Base-by-base conservation (phyloP, 139 green algal species). In the Chlorella sp. region DNA sequence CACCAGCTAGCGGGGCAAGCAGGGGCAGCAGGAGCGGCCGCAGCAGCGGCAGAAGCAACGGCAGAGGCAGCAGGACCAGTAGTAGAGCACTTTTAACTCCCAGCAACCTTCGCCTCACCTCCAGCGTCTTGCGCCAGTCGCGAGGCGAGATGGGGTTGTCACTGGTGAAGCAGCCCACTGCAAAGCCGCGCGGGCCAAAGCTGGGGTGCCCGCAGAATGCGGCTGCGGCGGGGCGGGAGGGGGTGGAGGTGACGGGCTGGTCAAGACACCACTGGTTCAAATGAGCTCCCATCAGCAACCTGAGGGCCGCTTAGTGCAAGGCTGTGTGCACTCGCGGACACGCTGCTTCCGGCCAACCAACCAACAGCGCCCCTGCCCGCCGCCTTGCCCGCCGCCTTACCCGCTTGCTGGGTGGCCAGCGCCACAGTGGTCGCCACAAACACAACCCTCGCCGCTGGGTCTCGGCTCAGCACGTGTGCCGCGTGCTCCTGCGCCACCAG, bases 341-440 rank as follows among this genome's bases (percentile, higher is more conserved):
- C n/a, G n/a, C n/a, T n/a, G n/a, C n/a, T n/a, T n/a, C n/a, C n/a
- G n/a, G n/a, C n/a, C n/a, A n/a, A n/a, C n/a, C n/a, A n/a, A n/a
- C n/a, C n/a, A n/a, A n/a, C n/a, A n/a, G n/a, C 22, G 65, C 32
- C 7, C 6, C 32, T 8, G 43, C 7, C 6, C 65, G 11, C 8
- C 65, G 65, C 32, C 65, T 73, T 38, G 28, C 28, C 30, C 13
- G 24, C 14, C 51, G 2, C 2, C 77, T 38, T 28, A 84, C 83
- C 74, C 22, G 83, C 58, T 48, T 87, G 83, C 43, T 87, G 83
- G 17, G 78, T 34, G 30, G 60, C 83, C 34, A 87, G 65, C 8
- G 83, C 38, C 26, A 87, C 83, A 7, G 83, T 87, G 46, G 83
- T 43, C 0, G 83, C 75, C 20, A 87, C 44, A 20, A 87, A 87